A percentile compares a stretch with the other conserved stretches of the same genome.
These are phyloP conservation scores for Colletotrichum aenigma DNA, from an alignment of 2,329 filamentous ascomycete species.

Conservation along the genomic window DNA sequence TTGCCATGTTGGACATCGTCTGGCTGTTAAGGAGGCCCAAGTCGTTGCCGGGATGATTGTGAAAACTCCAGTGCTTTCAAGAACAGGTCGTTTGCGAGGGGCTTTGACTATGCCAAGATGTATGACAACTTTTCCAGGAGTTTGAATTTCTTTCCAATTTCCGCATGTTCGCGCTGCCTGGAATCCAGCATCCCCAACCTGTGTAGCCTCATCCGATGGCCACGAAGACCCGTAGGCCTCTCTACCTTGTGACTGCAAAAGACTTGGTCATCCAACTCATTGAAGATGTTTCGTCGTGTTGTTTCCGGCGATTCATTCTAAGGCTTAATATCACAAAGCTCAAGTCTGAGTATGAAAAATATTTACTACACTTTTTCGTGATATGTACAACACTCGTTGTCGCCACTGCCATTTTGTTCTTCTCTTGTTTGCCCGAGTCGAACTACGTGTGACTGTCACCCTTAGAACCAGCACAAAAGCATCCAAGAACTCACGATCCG, in stretches of 20 bases:
- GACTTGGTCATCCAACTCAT: not conserved
- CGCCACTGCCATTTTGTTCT: not conserved
- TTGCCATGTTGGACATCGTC: not conserved
- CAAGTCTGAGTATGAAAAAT: not conserved
- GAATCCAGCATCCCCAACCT: not conserved
- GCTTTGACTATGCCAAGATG: not conserved
- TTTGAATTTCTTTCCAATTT: not conserved
- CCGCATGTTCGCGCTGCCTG: not conserved
- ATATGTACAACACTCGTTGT: not conserved
- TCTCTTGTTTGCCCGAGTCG: not conserved
- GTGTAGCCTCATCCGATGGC: not conserved
- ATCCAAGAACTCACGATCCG: not conserved
- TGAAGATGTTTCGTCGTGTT: not conserved
- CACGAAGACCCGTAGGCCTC: not conserved
- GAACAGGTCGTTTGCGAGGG: not conserved
- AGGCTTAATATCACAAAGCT: not conserved
- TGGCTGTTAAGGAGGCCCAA: not conserved
- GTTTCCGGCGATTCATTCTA: not conserved
- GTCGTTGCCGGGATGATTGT: not conserved
- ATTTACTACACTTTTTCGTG: not conserved
- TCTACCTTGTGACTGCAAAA: not conserved
- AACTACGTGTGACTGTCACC: not conserved
- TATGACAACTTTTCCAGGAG: not conserved
- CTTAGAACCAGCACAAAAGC: not conserved
- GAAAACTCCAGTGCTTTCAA: not conserved